These are phyloP conservation scores for Clavispora vitiphila DNA, from an alignment of 805 yeast genomes.

Conservation along the genomic window DNA sequence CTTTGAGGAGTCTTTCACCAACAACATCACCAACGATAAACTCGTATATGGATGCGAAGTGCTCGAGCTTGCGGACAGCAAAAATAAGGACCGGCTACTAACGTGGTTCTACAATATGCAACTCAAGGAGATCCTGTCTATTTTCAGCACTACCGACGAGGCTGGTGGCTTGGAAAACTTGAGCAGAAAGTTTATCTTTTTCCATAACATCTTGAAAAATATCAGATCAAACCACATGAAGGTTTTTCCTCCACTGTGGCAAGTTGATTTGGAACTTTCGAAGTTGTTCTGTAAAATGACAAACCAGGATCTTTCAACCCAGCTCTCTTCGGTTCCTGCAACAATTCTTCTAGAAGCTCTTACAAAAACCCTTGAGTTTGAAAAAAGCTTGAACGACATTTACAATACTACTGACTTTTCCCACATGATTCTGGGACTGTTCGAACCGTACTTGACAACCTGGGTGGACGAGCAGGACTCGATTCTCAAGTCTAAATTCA, in stretches of 20 bases:
- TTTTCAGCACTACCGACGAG: slow-evolving; percentile 78
- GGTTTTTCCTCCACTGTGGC: slow-evolving; percentile 71
- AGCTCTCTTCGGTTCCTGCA: slow-evolving; percentile 52
- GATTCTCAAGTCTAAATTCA: slow-evolving; percentile 53
- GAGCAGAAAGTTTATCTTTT: slow-evolving; percentile 73
- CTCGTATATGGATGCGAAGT: slow-evolving; percentile 65
- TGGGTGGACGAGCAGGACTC: slow-evolving; percentile 88
- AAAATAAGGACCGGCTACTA: slow-evolving; percentile 53
- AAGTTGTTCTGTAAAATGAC: slow-evolving; percentile 65
- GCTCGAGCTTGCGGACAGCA: slow-evolving; percentile 58
- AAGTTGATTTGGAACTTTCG: slow-evolving; percentile 57
- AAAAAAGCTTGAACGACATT: slow-evolving; percentile 59
- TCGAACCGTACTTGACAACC: slow-evolving; percentile 77
- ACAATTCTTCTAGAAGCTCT: slow-evolving; percentile 64
- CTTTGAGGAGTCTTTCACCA: slow-evolving; percentile 47
- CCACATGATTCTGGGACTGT: slow-evolving; percentile 53
- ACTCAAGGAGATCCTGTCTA: slow-evolving; percentile 66
- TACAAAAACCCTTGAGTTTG: slow-evolving; percentile 80
- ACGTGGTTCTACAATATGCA: slow-evolving; percentile 70
- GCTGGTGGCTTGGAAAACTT: slow-evolving; percentile 93
- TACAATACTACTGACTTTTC: slow-evolving; percentile 46
- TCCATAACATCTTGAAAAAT: slow-evolving; percentile 61
- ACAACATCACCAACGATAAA: slow-evolving; percentile 25
- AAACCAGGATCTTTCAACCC: slow-evolving; percentile 54
- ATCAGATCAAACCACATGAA: slow-evolving; percentile 48